These are phyloP conservation scores for Larix sibirica DNA, from an alignment of 83 land plant genomes.

Conservation along the genomic window DNA sequence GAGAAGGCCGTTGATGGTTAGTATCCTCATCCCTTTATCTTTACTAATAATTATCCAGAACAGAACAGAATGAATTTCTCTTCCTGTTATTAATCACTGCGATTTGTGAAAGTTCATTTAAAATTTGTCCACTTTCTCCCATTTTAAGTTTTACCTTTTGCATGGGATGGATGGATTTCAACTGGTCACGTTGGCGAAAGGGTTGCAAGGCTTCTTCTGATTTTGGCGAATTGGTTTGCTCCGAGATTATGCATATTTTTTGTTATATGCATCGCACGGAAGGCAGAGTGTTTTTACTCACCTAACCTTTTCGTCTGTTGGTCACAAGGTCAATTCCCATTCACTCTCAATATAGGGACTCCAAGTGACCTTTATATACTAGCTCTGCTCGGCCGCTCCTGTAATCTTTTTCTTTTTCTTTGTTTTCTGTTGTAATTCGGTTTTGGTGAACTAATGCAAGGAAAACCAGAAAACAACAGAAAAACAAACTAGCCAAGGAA, in stretches of 20 bases:
- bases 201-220: not conserved
- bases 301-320: not conserved
- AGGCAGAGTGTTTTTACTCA: not conserved
- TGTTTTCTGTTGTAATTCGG: too few species aligned
- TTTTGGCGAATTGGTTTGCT: not conserved
- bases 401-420: too few species aligned
- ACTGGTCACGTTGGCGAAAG: not conserved
- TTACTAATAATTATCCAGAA: too few species aligned
- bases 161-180: not conserved
- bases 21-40: not conserved
- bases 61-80: not conserved
- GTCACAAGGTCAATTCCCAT: not conserved
- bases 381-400: too few species aligned
- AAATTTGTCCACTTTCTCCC: not conserved
- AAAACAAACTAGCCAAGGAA: too few species aligned
- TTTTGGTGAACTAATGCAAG: too few species aligned
- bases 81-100: not conserved
- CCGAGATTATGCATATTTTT: not conserved
- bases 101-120: not conserved
- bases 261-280: not conserved
- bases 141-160: not conserved
- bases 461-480: too few species aligned
- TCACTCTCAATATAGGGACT: too few species aligned
- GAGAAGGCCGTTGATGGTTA: conserved; percentile 15
- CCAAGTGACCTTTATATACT: too few species aligned